Base-by-base conservation (phyloP, 129 eudicot species). In the Pulicaria dysenterica region DNA sequence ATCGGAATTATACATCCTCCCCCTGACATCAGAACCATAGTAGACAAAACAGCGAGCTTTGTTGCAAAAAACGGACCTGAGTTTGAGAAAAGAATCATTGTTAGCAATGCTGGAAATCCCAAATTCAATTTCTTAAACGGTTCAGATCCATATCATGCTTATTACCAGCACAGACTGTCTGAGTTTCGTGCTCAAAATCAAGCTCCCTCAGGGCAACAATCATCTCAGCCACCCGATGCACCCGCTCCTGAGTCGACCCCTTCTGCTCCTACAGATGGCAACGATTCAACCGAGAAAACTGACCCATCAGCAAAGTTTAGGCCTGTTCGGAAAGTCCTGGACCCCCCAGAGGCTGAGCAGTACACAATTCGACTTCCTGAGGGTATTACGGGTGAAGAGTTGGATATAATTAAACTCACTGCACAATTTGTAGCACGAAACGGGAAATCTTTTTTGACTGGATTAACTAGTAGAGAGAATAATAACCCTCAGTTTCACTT, bases 1-100 rank as follows among this genome's bases (percentile, higher is more conserved):
- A 92, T 92, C 13, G 98, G 98, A 57, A 89, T 92, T 40, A 92
- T 92, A 38, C 90, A 89, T 73, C 98, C 98, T 11, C 98, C 98
- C 10, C 95, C 92, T 0, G 98, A 92, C 38, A 92, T 92, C 51
- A 77, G 96, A 63, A 89, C 76, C 49, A 92, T 89, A 14, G 96
- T 92, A 3, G 96, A 92, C 75, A 92, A 87, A 76, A 89, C 98
- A 0, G 79, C 96, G 31, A 83, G 83, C 64, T 92, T 92, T 57
- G 98, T 92, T 59, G 96, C 96, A 0, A 89, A 89, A 83, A 92
- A 89, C 62, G 98, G 98, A 31, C 91, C 88, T 0, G 98, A 92
- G 65, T 89, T 92, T 61, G 98, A 89, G 80, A 85, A 87, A 60
- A 83, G 96, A 62, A 89, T 92, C 62, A 48, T 92, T 58, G 80